Base-by-base conservation (phyloP, 2,329 filamentous ascomycete species). In the Apiospora rasikravindrae region DNA sequence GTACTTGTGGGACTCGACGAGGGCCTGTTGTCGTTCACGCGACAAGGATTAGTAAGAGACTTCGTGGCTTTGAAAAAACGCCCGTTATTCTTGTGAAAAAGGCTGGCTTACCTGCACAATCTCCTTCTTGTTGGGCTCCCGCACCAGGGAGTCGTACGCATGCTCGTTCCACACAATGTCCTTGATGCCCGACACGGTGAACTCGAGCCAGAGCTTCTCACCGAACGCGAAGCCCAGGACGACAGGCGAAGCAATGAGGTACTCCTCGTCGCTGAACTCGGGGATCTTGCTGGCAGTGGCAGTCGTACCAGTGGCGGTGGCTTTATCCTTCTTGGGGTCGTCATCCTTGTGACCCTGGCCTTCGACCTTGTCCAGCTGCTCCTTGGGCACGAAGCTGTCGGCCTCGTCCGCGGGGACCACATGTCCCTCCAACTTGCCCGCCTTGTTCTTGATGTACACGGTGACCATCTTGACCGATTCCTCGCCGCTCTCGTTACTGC, bases 151-250 rank as follows among this genome's bases (percentile, higher is more conserved):
- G 68, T 93, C 90, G 82, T 96, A 98, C 0, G 95, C 95, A 19
- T 90, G 88, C 57, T 93, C 90, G 77, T 97, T 96, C 93, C 93
- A 98, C 47, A 91, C 88, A 74, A 98, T 96, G 4, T 97, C 93
- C 64, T 89, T 88, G 74, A 98, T 88, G 0, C 92, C 91, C 0
- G 92, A 93, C 26, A 98, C 91, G 0, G 91, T 91, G 77, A 98
- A 94, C 80, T 98, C 94, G 0, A 97, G 88, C 95, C 95, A 98
- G 13, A 94, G 86, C 83, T 97, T 98, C 82, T 97, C 94, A 0
- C 90, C 90, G 80, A 98, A 97, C 0, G 94, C 90, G 77, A 97
- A 98, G 0, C 95, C 95, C 1, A 97, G 88, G 0, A 97, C 93
- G 0, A 97, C 91, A 0, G 95, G 93, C 1, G 93, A 96, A 1